These are phyloP conservation scores for Podospora conica DNA, from an alignment of 495 filamentous ascomycete genomes.

Conservation along the genomic window DNA sequence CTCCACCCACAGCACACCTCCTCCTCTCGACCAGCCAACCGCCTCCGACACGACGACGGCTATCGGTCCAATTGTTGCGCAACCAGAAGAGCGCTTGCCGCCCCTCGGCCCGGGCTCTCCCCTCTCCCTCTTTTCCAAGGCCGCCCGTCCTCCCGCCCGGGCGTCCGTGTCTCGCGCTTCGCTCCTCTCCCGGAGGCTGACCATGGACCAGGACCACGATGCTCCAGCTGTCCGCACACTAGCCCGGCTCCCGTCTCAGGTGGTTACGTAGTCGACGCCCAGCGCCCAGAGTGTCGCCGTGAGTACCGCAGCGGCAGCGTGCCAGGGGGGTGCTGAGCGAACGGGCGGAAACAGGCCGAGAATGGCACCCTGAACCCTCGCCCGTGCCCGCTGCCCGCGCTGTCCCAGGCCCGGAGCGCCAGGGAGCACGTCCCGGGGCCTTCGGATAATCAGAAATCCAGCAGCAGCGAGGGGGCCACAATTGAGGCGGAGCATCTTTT, in stretches of 20 bases:
- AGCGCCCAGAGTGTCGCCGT: neutral
- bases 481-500: conserved; percentile 12
- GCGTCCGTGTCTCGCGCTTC: neutral
- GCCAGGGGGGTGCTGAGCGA: neutral
- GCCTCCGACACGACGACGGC: neutral
- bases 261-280: conserved; percentile 1
- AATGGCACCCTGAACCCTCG: neutral
- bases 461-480: conserved; percentile 4
- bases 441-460: neutral
- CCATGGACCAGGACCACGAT: too few relatives aligned
- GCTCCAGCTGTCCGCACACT: too few relatives aligned
- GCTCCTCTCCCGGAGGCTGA: neutral
- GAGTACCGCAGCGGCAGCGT: conserved; percentile 9
- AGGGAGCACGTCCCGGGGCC: neutral
- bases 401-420: neutral
- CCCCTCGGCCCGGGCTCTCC: neutral
- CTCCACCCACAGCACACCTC: neutral
- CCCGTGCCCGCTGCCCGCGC: neutral
- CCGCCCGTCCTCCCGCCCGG: neutral
- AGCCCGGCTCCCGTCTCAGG: neutral
- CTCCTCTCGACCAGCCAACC: neutral
- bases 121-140: neutral
- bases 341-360: conserved; percentile 13
- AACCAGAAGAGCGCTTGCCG: too few relatives aligned
- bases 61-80: neutral